Base-by-base conservation (phyloP, 495 filamentous ascomycete species). In the Clavariopsis aquatica region DNA sequence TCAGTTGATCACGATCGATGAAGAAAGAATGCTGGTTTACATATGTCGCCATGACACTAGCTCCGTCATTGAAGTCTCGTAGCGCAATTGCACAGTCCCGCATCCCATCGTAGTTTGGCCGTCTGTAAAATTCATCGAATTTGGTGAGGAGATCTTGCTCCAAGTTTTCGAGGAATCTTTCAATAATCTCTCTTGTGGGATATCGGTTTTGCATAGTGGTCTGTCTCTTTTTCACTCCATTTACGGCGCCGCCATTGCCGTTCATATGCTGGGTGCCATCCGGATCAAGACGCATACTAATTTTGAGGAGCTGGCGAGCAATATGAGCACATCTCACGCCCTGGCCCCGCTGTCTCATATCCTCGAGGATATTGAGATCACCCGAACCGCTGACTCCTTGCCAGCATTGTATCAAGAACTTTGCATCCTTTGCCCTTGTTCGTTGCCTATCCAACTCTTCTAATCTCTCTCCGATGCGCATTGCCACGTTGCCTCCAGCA, bases 21-120 rank as follows among this genome's bases (percentile, higher is more conserved):
- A 99, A 99, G 77, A 98, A 98, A 71, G 96, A 89, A 78, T 98
- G 95, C 76, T 99, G 95, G 75, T 99, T 99, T 68, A 99, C 93
- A 72, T 96, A 99, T 49, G 92, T 81, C 28, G 89, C 92, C 71
- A 97, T 93, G 51, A 96, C 94, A 76, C 91, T 96, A 51, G 89
- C 84, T 34, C 95, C 95, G 29, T 91, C 90, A 77, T 92, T 96
- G 82, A 99, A 99, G 79, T 97, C 94, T 72, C 93, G 82, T 65
- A 99, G 81, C 36, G 96, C 94, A 60, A 89, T 91, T 22, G 95
- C 93, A 72, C 95, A 98, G 47, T 79, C 78, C 52, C 70, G 68
- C 95, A 99, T 99, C 60, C 92, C 90, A 65, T 97, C 91, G 68
- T 94, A 95, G 73, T 97, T 95, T 60, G 93, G 90, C 70, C 88